Base-by-base conservation (phyloP, 306 rosid species). In the Hippophae gyantsensis region DNA sequence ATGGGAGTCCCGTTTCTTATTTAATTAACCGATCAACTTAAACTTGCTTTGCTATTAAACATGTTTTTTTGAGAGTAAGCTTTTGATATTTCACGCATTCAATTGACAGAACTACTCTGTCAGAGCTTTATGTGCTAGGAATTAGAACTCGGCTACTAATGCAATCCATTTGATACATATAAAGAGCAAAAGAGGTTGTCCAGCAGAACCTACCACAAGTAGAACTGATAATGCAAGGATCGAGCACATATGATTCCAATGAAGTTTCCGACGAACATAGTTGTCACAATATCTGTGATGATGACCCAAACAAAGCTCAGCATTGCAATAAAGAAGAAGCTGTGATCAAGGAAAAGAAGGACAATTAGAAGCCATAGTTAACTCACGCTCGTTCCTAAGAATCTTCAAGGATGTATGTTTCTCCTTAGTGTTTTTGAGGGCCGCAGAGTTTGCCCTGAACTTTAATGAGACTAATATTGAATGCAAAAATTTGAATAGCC, bases 141-240 rank as follows among this genome's bases (percentile, higher is more conserved):
- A 4, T 32, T 32, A 32, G 50, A 3, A 13, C 13, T 47, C 50
- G 5, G 50, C 50, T 47, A 7, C 10, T 13, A 47, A 47, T 9
- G 6, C 50, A 10, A 47, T 47, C 10, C 49, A 46, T 46, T 6
- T 9, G 4, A 46, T 46, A 46, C 49, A 46, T 6, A 8, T 46
- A 12, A 2, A 49, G 6, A 42, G 11, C 12, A 2, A 7, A 56
- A 51, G 55, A 60, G 55, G 27, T 56, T 42, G 13, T 58, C 59
- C 69, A 74, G 74, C 26, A 64, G 48, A 49, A 70, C 93, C 80
- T 79, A 93, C 99, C 99, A 93, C 6, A 86, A 84, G 78, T 86
- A 86, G 74, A 93, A 93, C 71, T 93, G 99, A 84, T 93, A 93
- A 67, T 88, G 97, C 81, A 93, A 72, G 0, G 97, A 86, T 60